A percentile compares a stretch with the other conserved stretches of the same genome.
Conservation (phyloP, 768 basidiomycete species). For the Cystoderma amianthinum region DNA sequence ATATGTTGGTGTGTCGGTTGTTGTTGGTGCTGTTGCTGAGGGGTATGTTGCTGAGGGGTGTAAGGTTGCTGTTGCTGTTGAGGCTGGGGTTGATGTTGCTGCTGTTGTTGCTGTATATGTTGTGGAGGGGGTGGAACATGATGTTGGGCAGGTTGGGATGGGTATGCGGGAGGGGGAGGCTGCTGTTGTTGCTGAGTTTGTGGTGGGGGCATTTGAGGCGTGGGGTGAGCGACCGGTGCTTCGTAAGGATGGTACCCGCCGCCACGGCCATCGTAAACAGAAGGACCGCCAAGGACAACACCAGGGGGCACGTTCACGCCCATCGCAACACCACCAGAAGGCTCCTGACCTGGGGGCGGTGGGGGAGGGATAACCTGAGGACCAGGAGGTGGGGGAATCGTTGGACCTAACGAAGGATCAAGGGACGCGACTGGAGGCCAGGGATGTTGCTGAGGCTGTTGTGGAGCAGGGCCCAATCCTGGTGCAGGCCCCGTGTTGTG, state of each 20-base stretch:
- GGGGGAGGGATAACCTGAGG: slow-evolving; percentile 15
- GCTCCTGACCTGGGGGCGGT: slow-evolving; percentile 8
- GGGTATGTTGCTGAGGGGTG: slow-evolving; percentile 2
- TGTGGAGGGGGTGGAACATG: slow-evolving; percentile 15
- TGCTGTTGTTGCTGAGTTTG: slow-evolving; percentile 13
- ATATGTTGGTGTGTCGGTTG: slow-evolving; percentile 9
- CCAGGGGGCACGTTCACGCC: slow-evolving; percentile 10
- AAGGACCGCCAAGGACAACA: slow-evolving; percentile 16
- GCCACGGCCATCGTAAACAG: slow-evolving; percentile 24
- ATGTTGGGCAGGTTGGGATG: slow-evolving; percentile 10
- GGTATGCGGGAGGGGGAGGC: slow-evolving; percentile 4
- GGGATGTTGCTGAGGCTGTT: slow-evolving; percentile 3
- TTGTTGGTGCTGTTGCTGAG: slow-evolving; percentile 8
- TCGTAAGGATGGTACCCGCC: slow-evolving; percentile 17
- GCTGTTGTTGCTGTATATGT: slow-evolving; percentile 13
- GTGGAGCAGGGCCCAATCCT: slow-evolving; percentile 1
- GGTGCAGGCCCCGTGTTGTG: slow-evolving; percentile 14
- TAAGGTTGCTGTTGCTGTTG: slow-evolving; percentile 12
- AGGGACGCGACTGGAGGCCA: slow-evolving; percentile 25
- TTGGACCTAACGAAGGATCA: slow-evolving; percentile 22
- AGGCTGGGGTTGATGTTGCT: slow-evolving; percentile 5
- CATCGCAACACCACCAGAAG: slow-evolving; percentile 9
- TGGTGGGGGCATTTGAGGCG: slow-evolving; percentile 8
- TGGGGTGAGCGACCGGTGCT: slow-evolving; percentile 6
- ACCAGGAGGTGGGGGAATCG: slow-evolving; percentile 28